Conservation (phyloP, 2,329 filamentous ascomycete species). For the Aspergillus udagawae region DNA sequence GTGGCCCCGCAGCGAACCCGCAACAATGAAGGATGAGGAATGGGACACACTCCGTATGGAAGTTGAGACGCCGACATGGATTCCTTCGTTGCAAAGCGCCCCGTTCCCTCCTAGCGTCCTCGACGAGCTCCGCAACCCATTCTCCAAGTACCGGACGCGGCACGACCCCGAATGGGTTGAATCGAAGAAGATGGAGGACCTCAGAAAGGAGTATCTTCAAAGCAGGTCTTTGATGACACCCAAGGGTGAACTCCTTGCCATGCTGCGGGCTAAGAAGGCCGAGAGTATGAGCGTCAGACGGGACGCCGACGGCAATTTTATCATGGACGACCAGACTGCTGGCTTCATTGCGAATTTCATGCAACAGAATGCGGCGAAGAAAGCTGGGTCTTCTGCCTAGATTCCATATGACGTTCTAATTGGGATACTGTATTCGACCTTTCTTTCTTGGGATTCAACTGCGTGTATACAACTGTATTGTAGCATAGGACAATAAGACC, state of each 20-base stretch:
- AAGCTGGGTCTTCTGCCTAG: conserved; percentile 8
- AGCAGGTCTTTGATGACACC: conserved; percentile 47
- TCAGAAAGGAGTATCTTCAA: conserved; percentile 42
- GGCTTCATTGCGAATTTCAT: conserved; percentile 37
- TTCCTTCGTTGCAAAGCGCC: conserved; percentile 69
- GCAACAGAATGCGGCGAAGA: conserved; percentile 19
- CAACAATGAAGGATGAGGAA: conserved; percentile 52
- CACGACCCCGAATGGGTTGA: conserved; percentile 72
- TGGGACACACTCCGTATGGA: conserved; percentile 72
- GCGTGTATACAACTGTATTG: conserved; percentile 23
- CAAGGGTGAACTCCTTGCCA: conserved; percentile 39
- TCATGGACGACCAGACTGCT: conserved; percentile 29
- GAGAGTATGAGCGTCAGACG: conserved; percentile 32
- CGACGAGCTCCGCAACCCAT: conserved; percentile 81
- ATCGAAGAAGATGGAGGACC: conserved; percentile 59
- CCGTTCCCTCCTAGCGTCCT: conserved; percentile 77
- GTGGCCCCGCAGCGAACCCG: conserved; percentile 61
- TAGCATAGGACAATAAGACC: conserved; percentile 23
- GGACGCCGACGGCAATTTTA: conserved; percentile 36
- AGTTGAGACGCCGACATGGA: conserved; percentile 70
- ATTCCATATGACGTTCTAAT: conserved; percentile 1
- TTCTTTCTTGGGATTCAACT: background rate
- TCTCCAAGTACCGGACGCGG: conserved; percentile 73
- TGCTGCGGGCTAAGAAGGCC: conserved; percentile 33
- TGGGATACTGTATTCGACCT: conserved; percentile 1